Evolutionary conservation across 352 stramenopile species (phyloP), one percentile per base, ranked within the genome.

Genomic region (Poterioochromonas sp.): DNA sequence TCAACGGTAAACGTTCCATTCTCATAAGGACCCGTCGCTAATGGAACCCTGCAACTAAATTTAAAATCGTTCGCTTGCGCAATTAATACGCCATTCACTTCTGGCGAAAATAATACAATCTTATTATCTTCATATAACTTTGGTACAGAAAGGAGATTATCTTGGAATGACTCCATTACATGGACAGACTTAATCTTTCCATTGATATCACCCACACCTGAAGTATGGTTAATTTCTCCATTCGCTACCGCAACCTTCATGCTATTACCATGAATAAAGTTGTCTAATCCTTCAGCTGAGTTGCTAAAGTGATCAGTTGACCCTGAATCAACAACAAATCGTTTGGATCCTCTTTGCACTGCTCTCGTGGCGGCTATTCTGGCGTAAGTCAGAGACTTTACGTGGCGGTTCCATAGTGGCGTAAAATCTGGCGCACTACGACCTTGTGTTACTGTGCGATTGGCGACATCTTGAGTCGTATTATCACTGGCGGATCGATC

Each of bases 291-390:
- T 5, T 51, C 5, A 51, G 43, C 5, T 20, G 5, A 20, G 5
- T 51, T 51, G 5, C 5, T 18, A 18, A 51, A 51, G 18, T 51
- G 43, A 5, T 51, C 43, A 20, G 43, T n/a, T 58, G 47, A 58
- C 47, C 47, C 47, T 58, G 47, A 58, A 58, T 58, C 47, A 58
- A 58, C 47, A 26, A 58, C 47, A 58, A 58, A 58, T 58, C 47
- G 47, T 58, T 58, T 58, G 47, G 47, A 58, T 58, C 47, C 47
- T 58, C 47, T 58, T 58, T 58, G 47, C 47, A 58, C 47, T 58
- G 47, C 47, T 58, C 47, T 58, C 47, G 47, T 58, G 47, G 47
- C 47, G 47, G 47, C 47, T 58, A 58, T 58, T 58, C 47, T 58
- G 47, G 47, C 47, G 47, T 58, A 58, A 58, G 47, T 58, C 47